Base-by-base conservation (phyloP, 2,329 filamentous ascomycete species). In the Cladosporium colombiae region DNA sequence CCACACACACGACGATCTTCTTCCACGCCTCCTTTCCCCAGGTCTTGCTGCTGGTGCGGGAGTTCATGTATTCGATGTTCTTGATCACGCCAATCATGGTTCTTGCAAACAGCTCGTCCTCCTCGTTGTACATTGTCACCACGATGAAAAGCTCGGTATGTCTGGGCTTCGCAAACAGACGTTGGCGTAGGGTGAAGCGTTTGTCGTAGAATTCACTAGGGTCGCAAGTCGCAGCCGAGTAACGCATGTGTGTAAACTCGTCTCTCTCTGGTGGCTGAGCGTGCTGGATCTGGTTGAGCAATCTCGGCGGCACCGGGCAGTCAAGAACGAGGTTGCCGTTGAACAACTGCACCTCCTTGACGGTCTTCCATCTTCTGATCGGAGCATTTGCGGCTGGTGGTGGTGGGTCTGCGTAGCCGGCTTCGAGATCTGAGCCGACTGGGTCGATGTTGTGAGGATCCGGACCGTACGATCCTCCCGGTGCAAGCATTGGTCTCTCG, bases 11-110 rank as follows among this genome's bases (percentile, higher is more conserved):
- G 11, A 99, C 95, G 73, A 99, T 98, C 84, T 99, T 99, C 83
- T 99, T 98, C 95, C 95, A 99, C 5, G 94, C 93, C 73, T 97
- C 92, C 78, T 96, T 95, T 70, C 95, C 95, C 95, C 95, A 99
- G 0, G 94, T 98, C 81, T 97, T 96, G 80, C 93, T 97, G 77
- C 91, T 92, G 55, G 89, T 92, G 59, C 94, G 88, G 67, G 91
- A 92, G 79, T 95, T 97, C 91, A 99, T 97, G 83, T 94, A 93
- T 78, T 97, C 94, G 71, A 99, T 92, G 78, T 99, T 99, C 82
- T 99, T 98, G 84, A 98, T 94, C 5, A 99, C 93, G 78, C 95
- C 95, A 59, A 89, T 91, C 92, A 99, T 92, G 5, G 95, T 98
- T 50, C 95, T 89, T 27, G 95, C 93, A 76, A 99, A 97, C 67